These are phyloP conservation scores for Fusarium poae DNA, from an alignment of 2,329 filamentous ascomycete genomes.

Conservation along the genomic window DNA sequence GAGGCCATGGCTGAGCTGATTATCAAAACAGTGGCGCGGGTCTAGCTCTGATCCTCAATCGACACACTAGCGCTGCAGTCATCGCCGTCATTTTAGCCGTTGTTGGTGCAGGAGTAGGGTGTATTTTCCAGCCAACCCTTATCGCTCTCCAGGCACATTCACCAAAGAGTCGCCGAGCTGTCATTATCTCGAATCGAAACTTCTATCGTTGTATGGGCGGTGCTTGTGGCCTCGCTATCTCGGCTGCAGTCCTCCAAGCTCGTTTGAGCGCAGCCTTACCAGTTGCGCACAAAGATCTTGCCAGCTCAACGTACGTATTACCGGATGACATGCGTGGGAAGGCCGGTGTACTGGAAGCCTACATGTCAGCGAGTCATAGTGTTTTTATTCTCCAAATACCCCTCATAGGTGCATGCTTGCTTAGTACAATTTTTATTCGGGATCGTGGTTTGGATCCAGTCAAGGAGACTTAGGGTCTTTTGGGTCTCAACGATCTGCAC, in stretches of 20 bases:
- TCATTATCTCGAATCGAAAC: slow-evolving; percentile 9
- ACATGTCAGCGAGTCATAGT: slow-evolving; percentile 12
- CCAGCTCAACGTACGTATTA: not conserved
- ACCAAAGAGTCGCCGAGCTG: slow-evolving; percentile 1
- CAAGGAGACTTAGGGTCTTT: not conserved
- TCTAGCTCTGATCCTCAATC: not conserved
- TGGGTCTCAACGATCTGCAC: no score
- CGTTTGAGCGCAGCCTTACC: not conserved
- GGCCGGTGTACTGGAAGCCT: not conserved
- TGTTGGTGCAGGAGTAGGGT: not conserved
- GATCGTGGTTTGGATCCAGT: not conserved
- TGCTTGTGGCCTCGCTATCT: slow-evolving; percentile 2
- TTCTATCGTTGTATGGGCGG: slow-evolving; percentile 17
- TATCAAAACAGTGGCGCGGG: not conserved
- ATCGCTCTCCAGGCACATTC: slow-evolving; percentile 11
- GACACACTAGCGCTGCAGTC: not conserved
- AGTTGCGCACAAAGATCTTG: not conserved
- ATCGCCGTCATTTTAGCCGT: not conserved
- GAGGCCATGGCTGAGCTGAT: not conserved
- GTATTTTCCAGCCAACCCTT: slow-evolving; percentile 4
- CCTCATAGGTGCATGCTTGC: not conserved
- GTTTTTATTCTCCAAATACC: slow-evolving; percentile 11
- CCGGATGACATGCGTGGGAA: not conserved
- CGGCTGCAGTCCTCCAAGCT: not conserved
- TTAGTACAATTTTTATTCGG: not conserved